These are phyloP conservation scores for Syzygium syzygioides DNA, from an alignment of 441 rosid species.

Conservation along the genomic window DNA sequence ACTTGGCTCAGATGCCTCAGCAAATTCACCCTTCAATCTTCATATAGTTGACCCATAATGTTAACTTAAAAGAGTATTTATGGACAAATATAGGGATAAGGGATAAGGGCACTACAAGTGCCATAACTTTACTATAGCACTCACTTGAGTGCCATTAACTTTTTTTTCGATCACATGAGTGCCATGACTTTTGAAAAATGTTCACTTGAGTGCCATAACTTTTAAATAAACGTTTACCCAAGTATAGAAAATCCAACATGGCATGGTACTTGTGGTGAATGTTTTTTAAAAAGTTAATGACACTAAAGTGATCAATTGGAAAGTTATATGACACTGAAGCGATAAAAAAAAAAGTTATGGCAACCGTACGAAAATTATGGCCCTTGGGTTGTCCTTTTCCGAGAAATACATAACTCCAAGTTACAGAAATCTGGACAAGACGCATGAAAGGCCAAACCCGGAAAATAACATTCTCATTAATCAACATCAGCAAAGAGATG, in stretches of 20 bases:
- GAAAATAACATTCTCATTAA: background rate
- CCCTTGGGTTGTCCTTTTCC: background rate
- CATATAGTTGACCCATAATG: background rate
- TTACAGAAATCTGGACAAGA: background rate
- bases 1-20: background rate
- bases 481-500: background rate
- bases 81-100: background rate
- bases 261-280: background rate
- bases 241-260: background rate
- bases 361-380: background rate
- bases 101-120: background rate
- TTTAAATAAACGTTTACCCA: background rate
- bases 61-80: background rate
- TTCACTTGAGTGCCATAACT: background rate
- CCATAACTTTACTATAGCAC: background rate
- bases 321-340: background rate
- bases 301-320: background rate
- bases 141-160: background rate
- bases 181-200: background rate
- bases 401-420: background rate
- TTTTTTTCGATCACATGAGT: background rate
- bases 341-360: background rate
- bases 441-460: background rate
- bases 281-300: background rate
- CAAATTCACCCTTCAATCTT: background rate